Evolutionary conservation across 2,329 filamentous ascomycete species (phyloP).

Genomic region (Neofusicoccum kwambonambiense): DNA sequence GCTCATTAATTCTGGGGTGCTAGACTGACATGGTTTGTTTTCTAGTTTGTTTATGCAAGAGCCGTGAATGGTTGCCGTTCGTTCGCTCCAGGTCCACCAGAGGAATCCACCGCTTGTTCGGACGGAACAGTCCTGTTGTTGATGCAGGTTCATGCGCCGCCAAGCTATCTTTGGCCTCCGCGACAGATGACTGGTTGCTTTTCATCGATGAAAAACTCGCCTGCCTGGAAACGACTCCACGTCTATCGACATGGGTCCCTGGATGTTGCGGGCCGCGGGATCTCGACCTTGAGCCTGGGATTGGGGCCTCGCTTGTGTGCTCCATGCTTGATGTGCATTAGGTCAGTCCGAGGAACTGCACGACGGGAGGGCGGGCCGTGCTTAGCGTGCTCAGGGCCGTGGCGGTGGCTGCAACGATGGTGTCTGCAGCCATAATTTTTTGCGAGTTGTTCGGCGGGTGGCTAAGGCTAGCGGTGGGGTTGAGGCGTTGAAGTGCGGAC

Average conservation of each 20-base stretch:
- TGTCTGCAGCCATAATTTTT: conserved; percentile 6
- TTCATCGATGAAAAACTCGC: not conserved
- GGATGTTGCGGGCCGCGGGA: not conserved
- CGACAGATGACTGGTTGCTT: not conserved
- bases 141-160: not conserved
- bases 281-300: not conserved
- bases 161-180: not conserved
- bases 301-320: not conserved
- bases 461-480: not conserved
- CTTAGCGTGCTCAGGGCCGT: not conserved
- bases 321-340: not conserved
- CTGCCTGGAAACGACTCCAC: not conserved
- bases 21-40: not conserved
- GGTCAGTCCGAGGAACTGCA: not conserved
- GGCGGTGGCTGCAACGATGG: not conserved
- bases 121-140: not conserved
- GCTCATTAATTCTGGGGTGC: not conserved
- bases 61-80: not conserved
- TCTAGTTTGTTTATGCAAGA: not conserved
- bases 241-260: not conserved
- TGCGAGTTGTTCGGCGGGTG: not conserved
- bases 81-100: not conserved
- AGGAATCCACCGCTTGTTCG: not conserved
- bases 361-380: conserved; percentile 3
- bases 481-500: not conserved